These are phyloP conservation scores for Colletotrichum siamense DNA, from an alignment of 2,329 filamentous ascomycete species.

Conservation along the genomic window DNA sequence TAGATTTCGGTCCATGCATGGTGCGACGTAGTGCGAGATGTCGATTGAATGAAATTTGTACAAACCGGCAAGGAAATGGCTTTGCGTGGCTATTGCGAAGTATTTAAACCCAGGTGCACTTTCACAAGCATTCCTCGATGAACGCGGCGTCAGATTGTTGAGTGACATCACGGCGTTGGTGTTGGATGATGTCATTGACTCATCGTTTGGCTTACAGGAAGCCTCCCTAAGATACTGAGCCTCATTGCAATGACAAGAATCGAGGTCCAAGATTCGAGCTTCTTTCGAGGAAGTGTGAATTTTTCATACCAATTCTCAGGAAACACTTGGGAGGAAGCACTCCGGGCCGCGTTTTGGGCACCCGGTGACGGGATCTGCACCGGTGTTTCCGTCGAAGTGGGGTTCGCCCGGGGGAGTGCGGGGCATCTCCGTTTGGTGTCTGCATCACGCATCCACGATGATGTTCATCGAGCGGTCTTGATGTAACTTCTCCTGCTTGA, in stretches of 20 bases:
- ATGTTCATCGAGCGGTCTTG: not conserved
- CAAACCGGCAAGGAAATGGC: fast-evolving
- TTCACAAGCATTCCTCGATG: not conserved
- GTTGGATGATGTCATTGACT: not conserved
- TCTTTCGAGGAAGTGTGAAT: not conserved
- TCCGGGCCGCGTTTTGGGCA: not conserved
- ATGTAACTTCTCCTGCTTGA: not conserved
- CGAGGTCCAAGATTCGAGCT: fast-evolving
- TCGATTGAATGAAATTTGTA: not conserved
- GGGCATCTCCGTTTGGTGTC: not conserved
- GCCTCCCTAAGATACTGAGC: not conserved
- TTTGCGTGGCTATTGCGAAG: not conserved
- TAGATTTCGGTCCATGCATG: not conserved
- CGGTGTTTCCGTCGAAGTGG: not conserved
- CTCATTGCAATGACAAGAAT: no score
- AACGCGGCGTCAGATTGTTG: not conserved
- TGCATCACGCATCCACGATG: not conserved
- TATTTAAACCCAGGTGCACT: not conserved
- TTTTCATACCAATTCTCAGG: not conserved
- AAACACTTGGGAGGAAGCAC: no score
- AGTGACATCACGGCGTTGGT: not conserved
- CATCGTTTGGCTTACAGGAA: not conserved
- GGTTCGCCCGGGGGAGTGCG: not conserved
- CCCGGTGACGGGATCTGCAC: not conserved
- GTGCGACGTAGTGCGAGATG: not conserved